phyloP scores from a whole-genome alignment of 2,329 filamentous ascomycete genomes.

The Ceratocystis colombiana region DNA sequence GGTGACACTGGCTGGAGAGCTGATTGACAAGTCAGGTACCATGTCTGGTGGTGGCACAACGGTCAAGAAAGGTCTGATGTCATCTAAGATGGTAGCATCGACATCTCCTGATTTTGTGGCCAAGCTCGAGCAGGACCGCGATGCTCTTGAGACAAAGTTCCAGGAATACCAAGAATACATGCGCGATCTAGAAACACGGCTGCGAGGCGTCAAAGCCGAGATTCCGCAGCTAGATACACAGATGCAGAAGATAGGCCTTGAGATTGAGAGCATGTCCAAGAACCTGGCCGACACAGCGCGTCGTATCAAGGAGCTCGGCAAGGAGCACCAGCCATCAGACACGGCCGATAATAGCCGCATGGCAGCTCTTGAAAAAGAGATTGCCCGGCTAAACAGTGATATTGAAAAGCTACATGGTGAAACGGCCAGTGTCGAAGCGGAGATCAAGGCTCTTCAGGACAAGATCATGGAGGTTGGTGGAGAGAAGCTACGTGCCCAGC shows the following conservation, averaged over 20 bases:
- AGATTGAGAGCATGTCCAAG: slow-evolving; percentile 74
- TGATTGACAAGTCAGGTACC: slow-evolving; percentile 96
- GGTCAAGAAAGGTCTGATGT: slow-evolving; percentile 90
- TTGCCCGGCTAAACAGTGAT: slow-evolving; percentile 63
- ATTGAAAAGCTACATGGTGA: slow-evolving; percentile 70
- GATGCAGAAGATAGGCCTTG: slow-evolving; percentile 81
- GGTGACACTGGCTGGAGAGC: slow-evolving; percentile 84
- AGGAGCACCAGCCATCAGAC: slow-evolving; percentile 70
- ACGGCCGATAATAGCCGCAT: slow-evolving; percentile 62
- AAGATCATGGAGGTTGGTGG: slow-evolving; percentile 98
- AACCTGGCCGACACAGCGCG: slow-evolving; percentile 77
- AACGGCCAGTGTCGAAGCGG: slow-evolving; percentile 80
- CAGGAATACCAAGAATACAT: slow-evolving; percentile 76
- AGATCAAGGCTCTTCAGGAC: slow-evolving; percentile 86
- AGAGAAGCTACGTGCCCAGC: slow-evolving; percentile 81
- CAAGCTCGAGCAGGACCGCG: slow-evolving; percentile 78
- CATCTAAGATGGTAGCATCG: slow-evolving; percentile 82
- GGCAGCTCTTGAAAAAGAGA: slow-evolving; percentile 63
- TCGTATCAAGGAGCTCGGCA: slow-evolving; percentile 72
- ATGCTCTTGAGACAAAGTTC: slow-evolving; percentile 73
- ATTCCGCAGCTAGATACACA: slow-evolving; percentile 79
- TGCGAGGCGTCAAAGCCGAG: slow-evolving; percentile 63
- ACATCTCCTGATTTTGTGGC: slow-evolving; percentile 78
- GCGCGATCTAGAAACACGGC: slow-evolving; percentile 61
- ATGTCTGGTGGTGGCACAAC: slow-evolving; percentile 95